Evolutionary conservation across 2,329 filamentous ascomycete genomes (phyloP), one percentile per base, ranked within the genome.

Genomic region (Paecilomyces formosus): DNA sequence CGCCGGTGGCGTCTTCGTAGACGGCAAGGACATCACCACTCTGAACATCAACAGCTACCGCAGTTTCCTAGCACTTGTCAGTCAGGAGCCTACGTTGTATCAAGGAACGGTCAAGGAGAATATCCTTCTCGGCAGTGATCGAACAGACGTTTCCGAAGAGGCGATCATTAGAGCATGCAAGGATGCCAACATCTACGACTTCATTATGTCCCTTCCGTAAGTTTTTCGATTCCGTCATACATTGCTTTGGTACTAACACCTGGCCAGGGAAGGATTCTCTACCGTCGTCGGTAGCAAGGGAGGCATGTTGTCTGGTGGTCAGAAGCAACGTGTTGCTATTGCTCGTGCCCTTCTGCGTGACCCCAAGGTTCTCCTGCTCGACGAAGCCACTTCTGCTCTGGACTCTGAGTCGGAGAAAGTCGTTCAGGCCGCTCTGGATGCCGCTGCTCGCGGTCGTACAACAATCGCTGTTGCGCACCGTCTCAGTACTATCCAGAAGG

Each of bases 381-480:
- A 94, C 66, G 90, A 94, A 77, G 90, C 90, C 1, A 84, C 82
- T 2, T 80, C 76, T 8, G 81, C 81, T 2, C 72, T 80, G 4
- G 78, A 80, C 64, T 79, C 75, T 0, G 74, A 81, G 67, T 76
- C 78, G 39, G 75, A 81, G 68, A 77, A 81, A 69, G 75, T 81
- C 45, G 78, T 80, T 6, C 91, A 90, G 3, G 86, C 83, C 1
- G 89, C 89, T 0, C 77, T 96, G 3, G 91, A 97, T 72, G 85
- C 86, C 62, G 92, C 92, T 1, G 88, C 90, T 21, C 88, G 89
- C 78, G 91, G 87, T 52, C 84, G 92, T 55, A 96, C 92, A 6
- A 97, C 93, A 0, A 94, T 99, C 62, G 92, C 93, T 0, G 93
- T 99, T 1, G 94, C 94, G 2, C 93, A 99, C 75, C 82, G 94